phyloP scores from a whole-genome alignment of 495 filamentous ascomycete species.

The Penicillium angulare region DNA sequence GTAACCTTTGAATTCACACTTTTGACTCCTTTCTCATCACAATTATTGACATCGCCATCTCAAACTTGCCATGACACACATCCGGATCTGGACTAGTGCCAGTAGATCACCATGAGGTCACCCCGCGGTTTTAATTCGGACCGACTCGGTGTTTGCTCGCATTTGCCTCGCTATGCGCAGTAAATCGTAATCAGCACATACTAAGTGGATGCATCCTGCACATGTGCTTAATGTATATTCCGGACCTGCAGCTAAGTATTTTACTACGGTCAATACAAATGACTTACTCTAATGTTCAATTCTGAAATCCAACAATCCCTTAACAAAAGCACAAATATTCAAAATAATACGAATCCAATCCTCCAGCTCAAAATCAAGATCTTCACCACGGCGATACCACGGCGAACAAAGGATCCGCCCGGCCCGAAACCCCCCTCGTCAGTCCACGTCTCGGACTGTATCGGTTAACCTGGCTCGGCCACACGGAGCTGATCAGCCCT shows the following conservation, averaged over 20 bases:
- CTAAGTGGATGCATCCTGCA: too few relatives aligned
- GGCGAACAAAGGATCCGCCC: constrained; percentile 3
- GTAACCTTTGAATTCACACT: too few relatives aligned
- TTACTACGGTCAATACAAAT: too few relatives aligned
- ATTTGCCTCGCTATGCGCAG: background rate
- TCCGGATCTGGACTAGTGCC: background rate
- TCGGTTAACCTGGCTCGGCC: constrained; percentile 39
- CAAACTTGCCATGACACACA: background rate
- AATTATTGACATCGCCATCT: background rate
- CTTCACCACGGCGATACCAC: background rate
- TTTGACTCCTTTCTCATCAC: too few relatives aligned
- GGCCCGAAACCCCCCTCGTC: constrained; percentile 4
- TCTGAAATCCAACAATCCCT: background rate
- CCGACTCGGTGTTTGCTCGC: constrained; percentile 4
- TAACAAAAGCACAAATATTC: background rate
- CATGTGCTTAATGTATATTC: too few relatives aligned
- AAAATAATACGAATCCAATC: background rate
- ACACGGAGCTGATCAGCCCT: constrained; percentile 28
- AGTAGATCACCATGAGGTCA: constrained; percentile 10
- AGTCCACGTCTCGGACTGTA: constrained; percentile 14
- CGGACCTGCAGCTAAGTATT: too few relatives aligned
- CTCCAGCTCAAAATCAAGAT: background rate
- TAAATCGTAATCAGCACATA: background rate
- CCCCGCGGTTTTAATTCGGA: too few relatives aligned
- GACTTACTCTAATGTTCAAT: too few relatives aligned